Conservation (phyloP, 352 stramenopile genomes). For the Globisporangium nagaii region DNA sequence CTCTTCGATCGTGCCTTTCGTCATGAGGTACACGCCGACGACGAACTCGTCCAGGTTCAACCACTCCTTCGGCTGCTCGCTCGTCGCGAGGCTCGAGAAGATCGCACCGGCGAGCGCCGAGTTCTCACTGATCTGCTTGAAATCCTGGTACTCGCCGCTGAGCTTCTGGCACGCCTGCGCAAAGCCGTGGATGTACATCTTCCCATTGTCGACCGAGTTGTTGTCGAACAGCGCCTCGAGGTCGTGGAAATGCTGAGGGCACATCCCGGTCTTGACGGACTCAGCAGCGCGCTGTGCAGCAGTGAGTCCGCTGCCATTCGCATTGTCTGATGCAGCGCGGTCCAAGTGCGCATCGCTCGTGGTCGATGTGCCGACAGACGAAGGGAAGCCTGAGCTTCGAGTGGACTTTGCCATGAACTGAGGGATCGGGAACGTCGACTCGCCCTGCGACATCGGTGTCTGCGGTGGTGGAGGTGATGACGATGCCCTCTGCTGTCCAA, state of each 20-base stretch:
- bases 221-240: conserved; percentile 43
- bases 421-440: conserved; percentile 4
- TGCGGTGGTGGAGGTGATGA: neutral
- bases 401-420: neutral
- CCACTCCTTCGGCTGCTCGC: conserved; percentile 47
- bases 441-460: neutral
- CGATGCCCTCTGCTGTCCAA: too few species aligned
- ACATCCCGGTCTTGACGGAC: conserved; percentile 46
- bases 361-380: neutral
- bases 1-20: conserved; percentile 72
- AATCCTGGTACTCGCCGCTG: conserved; percentile 49
- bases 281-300: conserved; percentile 14
- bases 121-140: conserved; percentile 57
- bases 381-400: neutral
- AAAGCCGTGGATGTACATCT: conserved; percentile 65
- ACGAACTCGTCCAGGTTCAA: conserved; percentile 76
- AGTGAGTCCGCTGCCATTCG: conserved; percentile 3
- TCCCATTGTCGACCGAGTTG: conserved; percentile 42
- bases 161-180: conserved; percentile 51
- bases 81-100: conserved; percentile 71
- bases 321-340: neutral
- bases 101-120: conserved; percentile 58
- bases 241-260: conserved; percentile 42
- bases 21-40: conserved; percentile 78
- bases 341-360: neutral